Evolutionary conservation across 805 yeast species (phyloP).

Genomic region (Pichia membranifaciens): DNA sequence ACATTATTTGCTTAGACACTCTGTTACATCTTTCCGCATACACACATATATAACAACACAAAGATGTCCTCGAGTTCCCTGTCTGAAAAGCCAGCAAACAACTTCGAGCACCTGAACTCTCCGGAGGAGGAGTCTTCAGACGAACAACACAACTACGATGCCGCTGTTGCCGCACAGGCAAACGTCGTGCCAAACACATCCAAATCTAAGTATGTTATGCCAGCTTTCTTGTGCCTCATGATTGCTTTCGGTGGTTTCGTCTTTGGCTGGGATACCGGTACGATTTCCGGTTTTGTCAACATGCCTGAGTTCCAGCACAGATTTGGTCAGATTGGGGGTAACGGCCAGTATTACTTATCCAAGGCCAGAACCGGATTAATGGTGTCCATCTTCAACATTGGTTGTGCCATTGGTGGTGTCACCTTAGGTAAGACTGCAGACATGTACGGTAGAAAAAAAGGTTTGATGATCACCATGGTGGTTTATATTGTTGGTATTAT

Average conservation of each 20-base stretch:
- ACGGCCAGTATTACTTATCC: constrained; percentile 41
- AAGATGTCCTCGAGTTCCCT: constrained; percentile 11
- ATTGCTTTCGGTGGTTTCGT: constrained; percentile 75
- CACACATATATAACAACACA: not conserved
- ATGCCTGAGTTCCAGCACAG: constrained; percentile 50
- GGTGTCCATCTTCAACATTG: constrained; percentile 65
- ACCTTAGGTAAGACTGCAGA: constrained; percentile 54
- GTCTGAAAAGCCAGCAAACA: constrained; percentile 1
- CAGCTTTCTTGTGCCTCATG: constrained; percentile 39
- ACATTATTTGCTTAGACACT: not conserved
- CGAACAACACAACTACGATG: constrained; percentile 7
- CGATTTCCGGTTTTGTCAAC: constrained; percentile 65
- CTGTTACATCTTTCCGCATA: not conserved
- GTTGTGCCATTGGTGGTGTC: constrained; percentile 70
- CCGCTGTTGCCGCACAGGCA: constrained; percentile 14
- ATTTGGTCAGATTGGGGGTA: constrained; percentile 41
- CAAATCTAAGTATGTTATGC: constrained; percentile 22
- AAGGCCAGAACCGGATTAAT: constrained; percentile 54
- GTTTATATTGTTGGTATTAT: constrained; percentile 57
- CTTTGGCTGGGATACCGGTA: constrained; percentile 77
- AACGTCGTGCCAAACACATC: constrained; percentile 20
- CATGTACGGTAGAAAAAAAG: constrained; percentile 52
- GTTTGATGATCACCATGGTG: constrained; percentile 46
- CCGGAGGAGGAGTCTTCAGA: not conserved
- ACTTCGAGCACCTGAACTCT: constrained; percentile 4